Evolutionary conservation across 2,329 filamentous ascomycete genomes (phyloP).

Genomic region (Raffaelea albimanens): DNA sequence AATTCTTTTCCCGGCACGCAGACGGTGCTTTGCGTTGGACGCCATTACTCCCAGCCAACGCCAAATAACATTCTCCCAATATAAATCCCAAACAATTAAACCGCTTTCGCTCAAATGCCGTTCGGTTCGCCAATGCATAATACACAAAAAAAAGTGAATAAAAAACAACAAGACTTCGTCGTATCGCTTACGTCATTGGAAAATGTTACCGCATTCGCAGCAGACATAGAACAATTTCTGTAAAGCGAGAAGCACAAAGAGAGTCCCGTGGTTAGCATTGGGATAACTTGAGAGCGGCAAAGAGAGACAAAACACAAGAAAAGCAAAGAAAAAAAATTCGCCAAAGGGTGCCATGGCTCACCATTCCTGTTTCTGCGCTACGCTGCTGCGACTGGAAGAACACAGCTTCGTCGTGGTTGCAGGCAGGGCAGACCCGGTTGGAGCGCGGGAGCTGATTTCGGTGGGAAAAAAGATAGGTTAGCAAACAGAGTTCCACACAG

Average conservation of each 20-base stretch:
- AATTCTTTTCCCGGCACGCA: no score
- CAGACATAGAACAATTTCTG: conserved; percentile 93
- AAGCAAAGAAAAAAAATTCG: neutral
- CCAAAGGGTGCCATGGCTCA: conserved; percentile 36
- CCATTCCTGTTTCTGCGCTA: conserved; percentile 96
- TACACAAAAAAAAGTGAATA: neutral
- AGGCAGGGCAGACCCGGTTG: conserved; percentile 76
- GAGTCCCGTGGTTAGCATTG: conserved; percentile 1
- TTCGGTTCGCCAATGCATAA: neutral
- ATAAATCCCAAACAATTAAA: neutral
- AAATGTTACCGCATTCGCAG: conserved; percentile 86
- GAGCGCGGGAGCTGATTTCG: conserved; percentile 71
- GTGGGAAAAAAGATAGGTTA: neutral
- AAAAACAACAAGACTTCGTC: conserved; percentile 8
- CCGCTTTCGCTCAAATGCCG: neutral
- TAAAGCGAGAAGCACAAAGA: neutral
- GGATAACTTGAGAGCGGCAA: neutral
- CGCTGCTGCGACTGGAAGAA: conserved; percentile 99
- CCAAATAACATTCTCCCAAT: no score
- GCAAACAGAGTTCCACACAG: conserved; percentile 14
- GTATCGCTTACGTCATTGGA: conserved; percentile 34
- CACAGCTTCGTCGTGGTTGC: conserved; percentile 81
- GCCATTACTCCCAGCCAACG: no score
- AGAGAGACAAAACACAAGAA: neutral
- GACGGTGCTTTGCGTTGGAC: no score